Evolutionary conservation across 2,329 filamentous ascomycete genomes (phyloP).

Genomic region (Sphaerulina vaccinii): DNA sequence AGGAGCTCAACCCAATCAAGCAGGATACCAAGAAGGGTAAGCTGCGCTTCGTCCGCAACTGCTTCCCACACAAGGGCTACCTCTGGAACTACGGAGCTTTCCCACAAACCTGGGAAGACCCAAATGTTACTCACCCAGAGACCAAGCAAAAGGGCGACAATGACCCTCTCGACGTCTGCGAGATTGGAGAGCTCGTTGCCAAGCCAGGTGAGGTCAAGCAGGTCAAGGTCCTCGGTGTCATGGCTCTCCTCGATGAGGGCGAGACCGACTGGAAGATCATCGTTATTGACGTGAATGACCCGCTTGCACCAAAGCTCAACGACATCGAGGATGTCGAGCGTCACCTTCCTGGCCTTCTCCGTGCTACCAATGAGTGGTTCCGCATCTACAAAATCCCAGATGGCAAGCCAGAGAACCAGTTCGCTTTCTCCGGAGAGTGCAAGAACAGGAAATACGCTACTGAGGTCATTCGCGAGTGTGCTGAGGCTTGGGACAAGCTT

Average conservation of each 20-base stretch:
- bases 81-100: conserved; percentile 99
- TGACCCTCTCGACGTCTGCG: conserved; percentile 98
- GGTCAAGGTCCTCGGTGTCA: conserved; percentile 99
- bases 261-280: conserved; percentile 99
- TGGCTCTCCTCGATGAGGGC: conserved; percentile 98
- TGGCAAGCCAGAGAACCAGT: conserved; percentile 99
- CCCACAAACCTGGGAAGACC: conserved; percentile 99
- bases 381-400: conserved; percentile 99
- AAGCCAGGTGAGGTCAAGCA: conserved; percentile 98
- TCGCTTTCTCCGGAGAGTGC: conserved; percentile 99
- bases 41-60: conserved; percentile 98
- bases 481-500: conserved; percentile 94
- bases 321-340: conserved; percentile 99
- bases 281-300: conserved; percentile 97
- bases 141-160: conserved; percentile 99
- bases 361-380: conserved; percentile 99
- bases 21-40: conserved; percentile 99
- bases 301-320: conserved; percentile 92
- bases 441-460: conserved; percentile 99
- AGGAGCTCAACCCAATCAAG: conserved; percentile 98
- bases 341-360: conserved; percentile 92
- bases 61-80: conserved; percentile 99
- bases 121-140: conserved; percentile 91
- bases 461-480: conserved; percentile 93
- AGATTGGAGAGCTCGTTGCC: conserved; percentile 97